phyloP scores from a whole-genome alignment of 306 rosid species.

The Vigna hirtella region DNA sequence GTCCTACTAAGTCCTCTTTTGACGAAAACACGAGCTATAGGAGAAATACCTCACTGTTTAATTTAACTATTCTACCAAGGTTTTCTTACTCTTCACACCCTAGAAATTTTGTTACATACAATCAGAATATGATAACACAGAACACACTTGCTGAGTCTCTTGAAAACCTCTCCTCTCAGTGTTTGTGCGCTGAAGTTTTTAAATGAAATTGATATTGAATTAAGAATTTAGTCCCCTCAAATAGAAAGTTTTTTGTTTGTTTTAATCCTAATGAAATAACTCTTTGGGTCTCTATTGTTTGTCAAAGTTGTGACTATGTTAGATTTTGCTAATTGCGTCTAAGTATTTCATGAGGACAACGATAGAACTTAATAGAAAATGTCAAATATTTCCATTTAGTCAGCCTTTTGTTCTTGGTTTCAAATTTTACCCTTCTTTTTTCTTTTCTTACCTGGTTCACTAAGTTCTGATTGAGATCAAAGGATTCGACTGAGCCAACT shows the following conservation, averaged over 20 bases:
- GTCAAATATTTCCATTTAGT: constrained; percentile 2
- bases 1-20: background rate
- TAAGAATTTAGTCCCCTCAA: background rate
- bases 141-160: too few relatives aligned
- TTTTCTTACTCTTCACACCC: background rate
- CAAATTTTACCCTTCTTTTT: background rate
- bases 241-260: background rate
- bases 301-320: background rate
- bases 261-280: background rate
- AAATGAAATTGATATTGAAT: background rate
- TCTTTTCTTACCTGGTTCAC: background rate
- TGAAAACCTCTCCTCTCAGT: too few relatives aligned
- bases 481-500: background rate
- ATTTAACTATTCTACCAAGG: background rate
- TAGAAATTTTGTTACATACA: background rate
- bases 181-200: background rate
- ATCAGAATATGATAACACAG: background rate
- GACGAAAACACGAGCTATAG: background rate
- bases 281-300: background rate
- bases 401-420: background rate
- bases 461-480: background rate
- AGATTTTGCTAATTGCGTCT: background rate
- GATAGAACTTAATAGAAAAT: constrained; percentile 3
- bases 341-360: background rate
- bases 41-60: background rate